Evolutionary conservation across 768 basidiomycete species (phyloP).

Genomic region (Macrolepiota albuminosa): DNA sequence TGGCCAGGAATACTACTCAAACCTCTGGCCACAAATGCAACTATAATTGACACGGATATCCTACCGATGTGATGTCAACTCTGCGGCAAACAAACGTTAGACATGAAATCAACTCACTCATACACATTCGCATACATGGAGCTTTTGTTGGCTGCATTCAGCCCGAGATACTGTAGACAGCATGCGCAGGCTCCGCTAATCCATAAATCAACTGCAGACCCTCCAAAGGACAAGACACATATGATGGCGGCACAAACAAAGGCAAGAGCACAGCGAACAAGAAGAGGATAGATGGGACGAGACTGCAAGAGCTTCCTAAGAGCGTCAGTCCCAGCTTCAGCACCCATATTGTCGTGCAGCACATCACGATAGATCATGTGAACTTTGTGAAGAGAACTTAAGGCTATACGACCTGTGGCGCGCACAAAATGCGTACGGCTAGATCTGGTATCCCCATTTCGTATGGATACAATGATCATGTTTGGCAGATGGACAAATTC

Average conservation of each 20-base stretch:
- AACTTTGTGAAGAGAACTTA: conserved; percentile 77
- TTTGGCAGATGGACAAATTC: conserved; percentile 82
- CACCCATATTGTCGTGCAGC: conserved; percentile 75
- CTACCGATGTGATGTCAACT: conserved; percentile 28
- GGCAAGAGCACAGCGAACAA: conserved; percentile 65
- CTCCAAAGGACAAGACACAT: conserved; percentile 80
- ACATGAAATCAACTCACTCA: conserved; percentile 54
- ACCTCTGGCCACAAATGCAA: conserved; percentile 77
- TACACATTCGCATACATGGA: conserved; percentile 94
- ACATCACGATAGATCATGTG: conserved; percentile 85
- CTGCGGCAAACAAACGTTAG: background rate
- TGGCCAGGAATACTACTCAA: conserved; percentile 71
- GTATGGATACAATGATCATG: conserved; percentile 77
- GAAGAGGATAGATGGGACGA: conserved; percentile 64
- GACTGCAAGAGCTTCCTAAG: conserved; percentile 61
- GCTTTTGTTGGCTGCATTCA: conserved; percentile 80
- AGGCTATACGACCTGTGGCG: conserved; percentile 71
- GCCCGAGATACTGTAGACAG: conserved; percentile 71
- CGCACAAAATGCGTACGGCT: conserved; percentile 86
- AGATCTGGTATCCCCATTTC: conserved; percentile 62
- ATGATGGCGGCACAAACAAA: conserved; percentile 78
- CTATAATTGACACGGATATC: conserved; percentile 79
- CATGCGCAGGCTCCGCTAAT: conserved; percentile 67
- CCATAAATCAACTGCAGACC: conserved; percentile 79
- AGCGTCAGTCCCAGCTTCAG: conserved; percentile 63